Conservation (phyloP, 305 asterid species). For the Caryopteris hybrid region DNA sequence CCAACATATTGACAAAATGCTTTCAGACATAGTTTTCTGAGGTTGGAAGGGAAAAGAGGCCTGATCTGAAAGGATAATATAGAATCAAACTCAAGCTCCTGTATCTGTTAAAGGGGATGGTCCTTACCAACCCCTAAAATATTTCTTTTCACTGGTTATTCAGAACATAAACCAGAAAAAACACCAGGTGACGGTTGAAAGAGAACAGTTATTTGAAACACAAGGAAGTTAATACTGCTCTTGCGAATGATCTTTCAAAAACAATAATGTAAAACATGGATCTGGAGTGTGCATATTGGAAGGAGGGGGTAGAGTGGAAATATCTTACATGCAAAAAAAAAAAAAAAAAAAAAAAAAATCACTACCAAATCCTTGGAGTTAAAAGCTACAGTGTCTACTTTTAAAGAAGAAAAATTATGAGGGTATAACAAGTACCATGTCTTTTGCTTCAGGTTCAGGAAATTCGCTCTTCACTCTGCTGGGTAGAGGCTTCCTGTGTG, state of each 20-base stretch:
- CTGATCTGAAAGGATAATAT: no score
- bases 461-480: slow-evolving; percentile 52
- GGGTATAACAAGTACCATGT: slow-evolving; percentile 30
- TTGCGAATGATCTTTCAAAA: not conserved
- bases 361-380: not conserved
- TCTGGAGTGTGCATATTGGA: not conserved
- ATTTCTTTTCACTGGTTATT: not conserved
- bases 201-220: not conserved
- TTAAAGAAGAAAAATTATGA: not conserved
- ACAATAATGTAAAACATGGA: not conserved
- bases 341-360: not conserved
- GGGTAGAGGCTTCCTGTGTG: slow-evolving; percentile 42
- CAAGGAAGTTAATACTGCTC: not conserved
- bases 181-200: not conserved
- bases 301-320: not conserved
- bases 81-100: no score
- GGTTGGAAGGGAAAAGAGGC: no score
- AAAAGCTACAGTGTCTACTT: slow-evolving; percentile 1
- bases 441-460: slow-evolving; percentile 48
- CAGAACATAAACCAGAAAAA: not conserved
- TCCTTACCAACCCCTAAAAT: no score
- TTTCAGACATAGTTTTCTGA: no score
- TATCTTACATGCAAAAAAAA: slow-evolving; percentile 3
- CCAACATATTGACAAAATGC: no score
- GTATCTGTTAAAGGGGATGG: no score